Base-by-base conservation (phyloP, 2,329 filamentous ascomycete genomes). In the Trichoderma simmonsii region DNA sequence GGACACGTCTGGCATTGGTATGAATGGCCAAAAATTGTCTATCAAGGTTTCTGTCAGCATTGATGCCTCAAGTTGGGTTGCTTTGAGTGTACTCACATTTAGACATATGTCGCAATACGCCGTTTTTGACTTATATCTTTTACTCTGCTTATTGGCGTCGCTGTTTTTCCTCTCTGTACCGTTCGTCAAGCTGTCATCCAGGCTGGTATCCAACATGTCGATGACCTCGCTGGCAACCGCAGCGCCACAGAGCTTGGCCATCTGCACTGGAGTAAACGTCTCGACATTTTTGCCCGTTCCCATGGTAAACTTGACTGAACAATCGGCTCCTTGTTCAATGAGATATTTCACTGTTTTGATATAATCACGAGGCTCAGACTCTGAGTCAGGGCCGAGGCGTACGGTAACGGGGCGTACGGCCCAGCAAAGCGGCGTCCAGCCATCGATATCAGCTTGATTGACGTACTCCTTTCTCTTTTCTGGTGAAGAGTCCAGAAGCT, bases 351-450 rank as follows among this genome's bases (percentile, higher is more conserved):
- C 34, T 3, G 24, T n/a, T 2, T 28, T 18, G 36, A 34, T 2
- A 9, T 12, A n/a, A 11, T 43, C 39, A 43, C 39, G 39, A 7
- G 11, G 11, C 24, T 63, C 60, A 15, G 34, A 63, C 4, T n/a
- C 7, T 4, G 26, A 11, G 21, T 28, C 12, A 12, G n/a, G 15
- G 0, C 21, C 24, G 0, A 9, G 15, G 15, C 24, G 5, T 18
- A 11, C 12, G 1, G 3, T 9, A 15, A 15, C 43, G 12, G 60
- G 39, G 1, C 39, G 61, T 9, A 11, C 7, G 8, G 61, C 61
- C 61, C 61, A 64, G 26, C 39, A 64, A 3, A 64, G 39, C 3
- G 61, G 61, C 26, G 61, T 64, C 61, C 61, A 64, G 4, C 61
- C 61, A 15, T 64, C 61, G 6, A n/a, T 32, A 21, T 64, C 61